Evolutionary conservation across 2,329 filamentous ascomycete genomes (phyloP), one percentile per base, ranked within the genome.

Genomic region (Tolypocladium paradoxum): DNA sequence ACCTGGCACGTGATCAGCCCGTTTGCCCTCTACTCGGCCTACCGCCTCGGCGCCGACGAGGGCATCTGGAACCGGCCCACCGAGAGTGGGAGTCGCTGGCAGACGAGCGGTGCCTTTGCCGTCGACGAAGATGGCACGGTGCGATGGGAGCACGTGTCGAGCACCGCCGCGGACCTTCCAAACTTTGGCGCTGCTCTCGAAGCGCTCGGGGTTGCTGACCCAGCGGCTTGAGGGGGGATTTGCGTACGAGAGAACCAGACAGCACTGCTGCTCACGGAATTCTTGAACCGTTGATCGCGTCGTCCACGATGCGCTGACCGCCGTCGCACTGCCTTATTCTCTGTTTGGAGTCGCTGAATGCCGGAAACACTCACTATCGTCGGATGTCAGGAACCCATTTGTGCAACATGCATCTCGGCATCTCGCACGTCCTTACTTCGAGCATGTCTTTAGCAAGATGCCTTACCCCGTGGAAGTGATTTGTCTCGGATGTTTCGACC

Each of bases 51-150:
- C 14, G 77, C 74, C 56, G 70, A 78, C 49, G 83, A 88, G 63
- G 77, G 81, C 16, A 85, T 88, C 57, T 84, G 79, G 76, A 84
- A 84, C 63, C 69, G 79, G 27, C 74, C 80, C 3, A 83, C 81
- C 2, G 81, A 85, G 67, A 85, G 79, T 62, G 85, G 85, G 38
- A 81, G 70, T 57, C 69, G 83, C 51, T 89, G 85, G 85, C 85
- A 89, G 74, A 84, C 71, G 29, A 73, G 77, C 47, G 85, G 85
- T 31, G 79, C 78, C 31, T 89, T 83, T 68, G 83, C 78, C 12
- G 61, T 71, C 24, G 65, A 68, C 46, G 59, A 54, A 8, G 58
- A 62, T 34, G 67, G 68, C 6, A 64, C 55, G 14, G 58, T 70
- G 35, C 58, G 60, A 7, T 69, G 64, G 63, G 57, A 56, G 33